Evolutionary conservation across 2,329 filamentous ascomycete genomes (phyloP).

Genomic region (Akanthomyces lecanii): DNA sequence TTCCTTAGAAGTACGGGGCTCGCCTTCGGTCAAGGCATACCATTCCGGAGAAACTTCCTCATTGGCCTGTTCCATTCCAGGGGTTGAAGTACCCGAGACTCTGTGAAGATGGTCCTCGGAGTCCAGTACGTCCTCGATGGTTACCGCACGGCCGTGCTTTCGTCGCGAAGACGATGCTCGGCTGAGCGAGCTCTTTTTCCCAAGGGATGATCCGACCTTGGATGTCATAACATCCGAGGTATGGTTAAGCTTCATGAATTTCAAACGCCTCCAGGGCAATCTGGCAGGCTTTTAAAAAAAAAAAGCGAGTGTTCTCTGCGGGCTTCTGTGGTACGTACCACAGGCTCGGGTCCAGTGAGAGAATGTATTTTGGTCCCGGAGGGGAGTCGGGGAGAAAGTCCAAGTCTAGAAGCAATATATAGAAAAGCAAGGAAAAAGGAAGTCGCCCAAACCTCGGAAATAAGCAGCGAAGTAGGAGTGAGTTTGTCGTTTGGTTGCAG

Average conservation of each 20-base stretch:
- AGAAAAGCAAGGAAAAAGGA: neutral
- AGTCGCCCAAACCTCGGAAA: neutral
- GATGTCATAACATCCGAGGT: neutral
- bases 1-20: neutral
- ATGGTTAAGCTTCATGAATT: neutral
- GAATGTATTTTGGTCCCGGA: too few relatives aligned
- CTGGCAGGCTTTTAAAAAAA: neutral
- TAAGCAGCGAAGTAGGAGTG: neutral
- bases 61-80: neutral
- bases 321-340: slow-evolving; percentile 10
- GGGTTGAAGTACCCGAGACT: neutral
- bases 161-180: slow-evolving; percentile 11
- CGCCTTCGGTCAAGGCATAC: neutral
- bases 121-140: slow-evolving; percentile 11
- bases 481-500: slow-evolving; percentile 6
- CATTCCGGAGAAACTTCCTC: slow-evolving; percentile 8
- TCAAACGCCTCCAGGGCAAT: neutral
- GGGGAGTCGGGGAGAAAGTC: neutral
- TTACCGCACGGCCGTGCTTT: slow-evolving; percentile 4
- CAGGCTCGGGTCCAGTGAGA: neutral
- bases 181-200: slow-evolving; percentile 14
- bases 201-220: neutral
- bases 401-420: neutral
- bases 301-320: neutral
- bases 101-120: slow-evolving; percentile 4